Conservation (phyloP, 83 land plant genomes). For the Thuja plicata region DNA sequence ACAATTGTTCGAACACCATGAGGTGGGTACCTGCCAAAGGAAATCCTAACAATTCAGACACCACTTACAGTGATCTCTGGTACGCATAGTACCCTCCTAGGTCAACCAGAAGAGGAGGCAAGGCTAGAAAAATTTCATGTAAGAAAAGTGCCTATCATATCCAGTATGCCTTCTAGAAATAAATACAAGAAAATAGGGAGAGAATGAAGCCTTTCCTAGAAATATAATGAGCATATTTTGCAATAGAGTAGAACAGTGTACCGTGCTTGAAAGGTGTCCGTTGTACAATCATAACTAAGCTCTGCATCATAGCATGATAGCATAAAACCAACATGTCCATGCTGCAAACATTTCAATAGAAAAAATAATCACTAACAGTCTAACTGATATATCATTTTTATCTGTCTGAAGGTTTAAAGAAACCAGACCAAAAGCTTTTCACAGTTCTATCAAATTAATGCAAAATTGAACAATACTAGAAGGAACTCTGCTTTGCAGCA, state of each 20-base stretch:
- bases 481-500: background rate
- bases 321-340: conserved; percentile 94
- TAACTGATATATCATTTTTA: background rate
- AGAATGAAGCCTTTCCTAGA: background rate
- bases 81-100: background rate
- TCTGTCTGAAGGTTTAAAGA: background rate
- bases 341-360: conserved; percentile 38
- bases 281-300: conserved; percentile 65
- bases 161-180: background rate
- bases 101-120: background rate
- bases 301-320: conserved; percentile 97
- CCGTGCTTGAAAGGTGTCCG: conserved; percentile 88
- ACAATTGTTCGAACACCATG: conserved; percentile 81
- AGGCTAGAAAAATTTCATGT: background rate
- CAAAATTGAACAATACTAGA: background rate
- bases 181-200: background rate
- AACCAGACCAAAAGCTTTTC: background rate
- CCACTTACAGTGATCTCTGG: background rate
- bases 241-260: conserved; percentile 12
- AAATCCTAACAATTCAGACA: conserved; percentile 9
- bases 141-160: background rate
- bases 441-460: background rate
- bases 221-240: background rate
- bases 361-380: background rate
- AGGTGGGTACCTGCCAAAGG: conserved; percentile 81